phyloP scores from a whole-genome alignment of 192 early-diverging fungal genomes.

The Funneliformis mosseae region DNA sequence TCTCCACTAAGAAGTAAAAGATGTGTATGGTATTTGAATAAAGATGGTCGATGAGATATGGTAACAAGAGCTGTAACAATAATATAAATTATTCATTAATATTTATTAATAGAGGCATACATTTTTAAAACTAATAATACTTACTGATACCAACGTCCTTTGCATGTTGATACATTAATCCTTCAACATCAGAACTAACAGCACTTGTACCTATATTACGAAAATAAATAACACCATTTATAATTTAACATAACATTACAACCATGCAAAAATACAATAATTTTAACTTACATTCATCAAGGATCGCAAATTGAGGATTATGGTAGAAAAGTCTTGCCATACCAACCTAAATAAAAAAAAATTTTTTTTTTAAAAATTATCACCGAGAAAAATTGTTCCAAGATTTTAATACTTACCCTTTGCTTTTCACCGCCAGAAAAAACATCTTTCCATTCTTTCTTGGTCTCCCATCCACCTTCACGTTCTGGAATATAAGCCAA shows the following conservation, averaged over 20 bases:
- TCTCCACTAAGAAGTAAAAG: constrained; percentile 90
- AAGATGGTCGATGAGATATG: constrained; percentile 90
- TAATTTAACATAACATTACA: background rate
- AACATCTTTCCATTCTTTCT: constrained; percentile 90
- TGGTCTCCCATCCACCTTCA: constrained; percentile 89
- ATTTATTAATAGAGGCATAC: background rate
- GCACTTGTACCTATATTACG: constrained; percentile 54
- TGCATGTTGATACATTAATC: constrained; percentile 84
- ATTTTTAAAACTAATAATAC: constrained; percentile 2
- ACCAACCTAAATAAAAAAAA: constrained; percentile 59
- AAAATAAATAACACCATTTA: background rate
- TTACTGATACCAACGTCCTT: constrained; percentile 80
- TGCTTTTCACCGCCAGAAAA: constrained; percentile 97
- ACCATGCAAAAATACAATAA: constrained; percentile 2
- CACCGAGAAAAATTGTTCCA: background rate
- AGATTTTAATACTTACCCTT: constrained; percentile 51
- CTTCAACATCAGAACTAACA: constrained; percentile 92
- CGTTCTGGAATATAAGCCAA: constrained; percentile 77
- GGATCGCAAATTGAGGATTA: constrained; percentile 89
- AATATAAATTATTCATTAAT: background rate
- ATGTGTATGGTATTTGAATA: constrained; percentile 96
- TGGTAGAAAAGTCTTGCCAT: constrained; percentile 98
- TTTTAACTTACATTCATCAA: constrained; percentile 86
- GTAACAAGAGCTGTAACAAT: constrained; percentile 70
- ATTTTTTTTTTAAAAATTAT: background rate